A percentile compares a stretch with the other conserved stretches of the same genome.
These are phyloP conservation scores for Calendula officinalis DNA, from an alignment of 129 eudicot species.

Conservation along the genomic window DNA sequence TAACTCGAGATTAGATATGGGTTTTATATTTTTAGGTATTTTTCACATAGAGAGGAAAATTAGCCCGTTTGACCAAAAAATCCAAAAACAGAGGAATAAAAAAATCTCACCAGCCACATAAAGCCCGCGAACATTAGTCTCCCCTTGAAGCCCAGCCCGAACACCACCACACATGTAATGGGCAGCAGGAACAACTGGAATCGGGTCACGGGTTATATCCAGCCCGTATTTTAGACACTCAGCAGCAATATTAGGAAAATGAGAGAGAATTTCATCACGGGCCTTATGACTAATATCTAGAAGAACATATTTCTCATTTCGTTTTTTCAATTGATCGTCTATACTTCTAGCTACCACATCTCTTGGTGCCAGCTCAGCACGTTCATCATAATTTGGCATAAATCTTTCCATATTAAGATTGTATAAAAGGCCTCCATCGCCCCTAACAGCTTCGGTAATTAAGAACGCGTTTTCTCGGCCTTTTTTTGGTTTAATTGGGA, in stretches of 20 bases:
- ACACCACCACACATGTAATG: constrained; percentile 99
- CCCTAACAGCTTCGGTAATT: constrained; percentile 96
- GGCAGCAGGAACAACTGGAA: constrained; percentile 99
- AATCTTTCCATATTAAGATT: constrained; percentile 80
- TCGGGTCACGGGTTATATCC: constrained; percentile 84
- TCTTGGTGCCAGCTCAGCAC: constrained; percentile 98
- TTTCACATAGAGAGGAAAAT: background rate
- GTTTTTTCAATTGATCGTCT: constrained; percentile 89
- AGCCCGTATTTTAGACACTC: constrained; percentile 79
- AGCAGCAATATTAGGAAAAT: constrained; percentile 91
- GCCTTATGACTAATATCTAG: constrained; percentile 87
- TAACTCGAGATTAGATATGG: background rate
- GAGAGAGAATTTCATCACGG: constrained; percentile 69
- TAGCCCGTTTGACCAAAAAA: constrained; percentile 10
- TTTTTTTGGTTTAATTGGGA: constrained; percentile 55
- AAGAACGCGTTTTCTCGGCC: constrained; percentile 80
- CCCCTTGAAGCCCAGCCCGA: constrained; percentile 96
- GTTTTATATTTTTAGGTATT: background rate
- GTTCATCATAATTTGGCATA: constrained; percentile 84
- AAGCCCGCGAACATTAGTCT: constrained; percentile 82
- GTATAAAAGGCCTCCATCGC: constrained; percentile 91
- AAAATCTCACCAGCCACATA: constrained; percentile 71
- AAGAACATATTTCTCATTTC: constrained; percentile 76
- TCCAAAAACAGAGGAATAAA: constrained; percentile 11
- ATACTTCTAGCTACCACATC: constrained; percentile 97